A percentile compares a stretch with the other conserved stretches of the same genome.
Evolutionary conservation across 2,329 filamentous ascomycete genomes (phyloP).

Genomic region (Cercospora sp.): DNA sequence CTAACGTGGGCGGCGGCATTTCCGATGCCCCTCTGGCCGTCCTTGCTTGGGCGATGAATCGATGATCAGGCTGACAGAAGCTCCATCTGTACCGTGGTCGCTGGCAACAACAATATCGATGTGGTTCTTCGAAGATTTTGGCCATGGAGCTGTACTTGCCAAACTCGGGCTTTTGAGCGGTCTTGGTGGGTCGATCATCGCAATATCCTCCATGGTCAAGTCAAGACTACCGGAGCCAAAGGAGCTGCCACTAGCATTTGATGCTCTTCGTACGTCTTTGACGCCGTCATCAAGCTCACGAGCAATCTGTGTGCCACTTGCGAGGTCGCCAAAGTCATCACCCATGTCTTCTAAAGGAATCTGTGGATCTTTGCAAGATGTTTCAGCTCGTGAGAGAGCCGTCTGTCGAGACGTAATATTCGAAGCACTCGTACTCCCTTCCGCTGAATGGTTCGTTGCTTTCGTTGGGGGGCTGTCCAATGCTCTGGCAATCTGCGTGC

Average conservation of each 20-base stretch:
- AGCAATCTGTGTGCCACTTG: slow-evolving; percentile 49
- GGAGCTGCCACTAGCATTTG: slow-evolving; percentile 31
- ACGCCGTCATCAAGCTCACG: slow-evolving; percentile 42
- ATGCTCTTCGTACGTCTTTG: not conserved
- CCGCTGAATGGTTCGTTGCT: not conserved
- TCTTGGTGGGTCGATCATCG: slow-evolving; percentile 36
- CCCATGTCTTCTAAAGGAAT: slow-evolving; percentile 26
- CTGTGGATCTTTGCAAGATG: not conserved
- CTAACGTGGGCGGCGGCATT: slow-evolving; percentile 16
- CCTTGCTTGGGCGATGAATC: not conserved
- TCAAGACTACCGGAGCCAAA: slow-evolving; percentile 45
- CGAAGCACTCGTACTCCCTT: not conserved
- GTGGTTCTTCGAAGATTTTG: not conserved
- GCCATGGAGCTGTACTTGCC: not conserved
- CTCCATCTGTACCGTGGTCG: not conserved
- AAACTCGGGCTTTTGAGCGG: slow-evolving; percentile 7
- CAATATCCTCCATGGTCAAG: slow-evolving; percentile 45
- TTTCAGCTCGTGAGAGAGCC: not conserved
- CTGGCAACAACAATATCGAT: slow-evolving; percentile 6
- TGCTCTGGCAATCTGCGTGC: slow-evolving; percentile 49
- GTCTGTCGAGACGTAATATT: not conserved
- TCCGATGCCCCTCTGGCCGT: not conserved
- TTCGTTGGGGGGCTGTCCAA: slow-evolving; percentile 27
- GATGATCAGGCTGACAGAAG: not conserved
- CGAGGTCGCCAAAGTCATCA: slow-evolving; percentile 44